A percentile compares a stretch with the other conserved stretches of the same genome.
Evolutionary conservation across 2,329 filamentous ascomycete genomes (phyloP).

Genomic region (Colletotrichum melonis): DNA sequence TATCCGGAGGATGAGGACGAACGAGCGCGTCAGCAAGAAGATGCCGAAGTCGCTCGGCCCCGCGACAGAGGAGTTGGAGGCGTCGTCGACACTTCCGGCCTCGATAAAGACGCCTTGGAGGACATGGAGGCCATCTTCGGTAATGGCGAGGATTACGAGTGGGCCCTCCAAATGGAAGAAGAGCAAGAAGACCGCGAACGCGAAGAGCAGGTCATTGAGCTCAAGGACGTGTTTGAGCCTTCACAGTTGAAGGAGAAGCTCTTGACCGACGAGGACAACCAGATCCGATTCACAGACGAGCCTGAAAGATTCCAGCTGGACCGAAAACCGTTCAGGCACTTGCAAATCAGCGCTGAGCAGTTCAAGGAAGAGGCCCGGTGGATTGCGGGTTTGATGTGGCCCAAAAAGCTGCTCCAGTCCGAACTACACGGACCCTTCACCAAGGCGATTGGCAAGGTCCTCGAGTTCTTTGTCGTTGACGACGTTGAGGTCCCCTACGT

Average conservation of each 20-base stretch:
- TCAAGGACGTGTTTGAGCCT: conserved; percentile 98
- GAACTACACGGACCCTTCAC: conserved; percentile 87
- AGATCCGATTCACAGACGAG: conserved; percentile 88
- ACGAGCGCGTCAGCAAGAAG: conserved; percentile 79
- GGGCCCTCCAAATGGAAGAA: conserved; percentile 90
- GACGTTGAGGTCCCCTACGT: conserved; percentile 97
- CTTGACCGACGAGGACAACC: conserved; percentile 94
- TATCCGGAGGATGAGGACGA: conserved; percentile 89
- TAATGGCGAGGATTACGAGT: conserved; percentile 94
- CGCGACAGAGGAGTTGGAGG: conserved; percentile 76
- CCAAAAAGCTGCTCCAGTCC: conserved; percentile 80
- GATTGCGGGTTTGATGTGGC: conserved; percentile 91
- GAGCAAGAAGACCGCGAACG: conserved; percentile 83
- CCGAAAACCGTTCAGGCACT: conserved; percentile 86
- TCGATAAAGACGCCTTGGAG: conserved; percentile 92
- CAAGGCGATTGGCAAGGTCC: conserved; percentile 88
- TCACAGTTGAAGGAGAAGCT: conserved; percentile 94
- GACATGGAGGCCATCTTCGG: conserved; percentile 94
- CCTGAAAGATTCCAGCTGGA: conserved; percentile 96
- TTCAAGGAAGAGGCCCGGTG: conserved; percentile 91
- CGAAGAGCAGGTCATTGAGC: conserved; percentile 86
- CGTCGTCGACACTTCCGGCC: conserved; percentile 81
- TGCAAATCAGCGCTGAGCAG: conserved; percentile 84
- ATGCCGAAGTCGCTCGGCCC: conserved; percentile 88
- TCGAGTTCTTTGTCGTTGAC: conserved; percentile 95